A percentile compares a stretch with the other conserved stretches of the same genome.
These are phyloP conservation scores for Platanthera guangdongensis DNA, from an alignment of 106 monocot species.

Conservation along the genomic window DNA sequence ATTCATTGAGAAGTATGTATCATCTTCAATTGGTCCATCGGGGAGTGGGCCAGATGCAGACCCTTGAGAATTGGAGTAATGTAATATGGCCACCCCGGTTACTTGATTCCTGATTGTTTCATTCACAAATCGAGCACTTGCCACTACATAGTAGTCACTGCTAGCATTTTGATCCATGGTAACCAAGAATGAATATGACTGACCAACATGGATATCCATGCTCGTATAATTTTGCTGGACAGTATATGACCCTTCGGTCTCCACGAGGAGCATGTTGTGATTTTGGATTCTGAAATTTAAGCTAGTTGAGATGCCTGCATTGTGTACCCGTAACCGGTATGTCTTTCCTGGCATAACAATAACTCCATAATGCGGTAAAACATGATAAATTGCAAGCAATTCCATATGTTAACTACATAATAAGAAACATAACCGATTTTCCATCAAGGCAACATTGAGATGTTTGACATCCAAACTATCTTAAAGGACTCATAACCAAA, in stretches of 20 bases:
- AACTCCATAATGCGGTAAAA: neutral
- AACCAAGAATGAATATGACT: slow-evolving; percentile 91
- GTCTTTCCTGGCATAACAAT: slow-evolving; percentile 57
- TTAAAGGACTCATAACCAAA: neutral
- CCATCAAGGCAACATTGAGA: neutral
- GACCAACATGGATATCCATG: slow-evolving; percentile 97
- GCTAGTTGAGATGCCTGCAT: slow-evolving; percentile 77
- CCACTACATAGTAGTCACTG: slow-evolving; percentile 86
- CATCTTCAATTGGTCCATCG: slow-evolving; percentile 71
- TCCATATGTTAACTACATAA: neutral
- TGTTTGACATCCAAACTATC: neutral
- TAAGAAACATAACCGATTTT: neutral
- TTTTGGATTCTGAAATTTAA: slow-evolving; percentile 94
- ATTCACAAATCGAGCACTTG: slow-evolving; percentile 68
- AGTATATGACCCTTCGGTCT: slow-evolving; percentile 96
- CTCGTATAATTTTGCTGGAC: slow-evolving; percentile 78
- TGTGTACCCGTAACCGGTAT: slow-evolving; percentile 83
- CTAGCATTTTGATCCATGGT: slow-evolving; percentile 93
- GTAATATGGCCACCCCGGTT: slow-evolving; percentile 84
- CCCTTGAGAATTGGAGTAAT: slow-evolving; percentile 88
- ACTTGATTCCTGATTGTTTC: slow-evolving; percentile 33
- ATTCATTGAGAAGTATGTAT: slow-evolving; percentile 72
- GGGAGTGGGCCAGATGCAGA: slow-evolving; percentile 82
- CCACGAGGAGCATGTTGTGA: slow-evolving; percentile 90
- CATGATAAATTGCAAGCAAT: neutral